These are phyloP conservation scores for Coniochaeta pulveracea DNA, from an alignment of 2,329 filamentous ascomycete genomes.

Conservation along the genomic window DNA sequence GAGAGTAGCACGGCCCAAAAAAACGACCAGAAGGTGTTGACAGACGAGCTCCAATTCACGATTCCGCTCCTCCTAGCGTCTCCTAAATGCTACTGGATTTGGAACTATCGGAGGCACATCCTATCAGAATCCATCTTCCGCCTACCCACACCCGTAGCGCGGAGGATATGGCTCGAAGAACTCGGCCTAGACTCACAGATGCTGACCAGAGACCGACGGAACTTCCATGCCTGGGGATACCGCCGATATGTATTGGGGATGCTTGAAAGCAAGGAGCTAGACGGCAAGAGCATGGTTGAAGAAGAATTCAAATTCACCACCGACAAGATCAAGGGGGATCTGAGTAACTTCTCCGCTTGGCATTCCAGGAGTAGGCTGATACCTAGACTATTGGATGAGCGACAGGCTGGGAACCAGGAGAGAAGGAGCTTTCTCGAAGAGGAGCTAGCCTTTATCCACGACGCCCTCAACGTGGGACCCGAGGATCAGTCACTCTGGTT, in stretches of 20 bases:
- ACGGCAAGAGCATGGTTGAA: constrained; percentile 57
- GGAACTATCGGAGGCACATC: constrained; percentile 89
- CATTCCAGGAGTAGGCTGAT: constrained; percentile 83
- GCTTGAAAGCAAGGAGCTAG: constrained; percentile 49
- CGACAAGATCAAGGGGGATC: constrained; percentile 70
- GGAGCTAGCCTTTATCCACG: constrained; percentile 66
- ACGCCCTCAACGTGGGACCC: constrained; percentile 76
- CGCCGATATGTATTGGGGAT: constrained; percentile 66
- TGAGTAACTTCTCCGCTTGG: constrained; percentile 97
- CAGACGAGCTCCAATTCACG: constrained; percentile 68
- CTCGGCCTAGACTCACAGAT: constrained; percentile 77
- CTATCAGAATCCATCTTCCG: constrained; percentile 58
- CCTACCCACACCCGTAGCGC: constrained; percentile 44
- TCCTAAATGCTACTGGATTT: constrained; percentile 99
- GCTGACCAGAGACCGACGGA: constrained; percentile 74
- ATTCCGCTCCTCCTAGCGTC: constrained; percentile 74
- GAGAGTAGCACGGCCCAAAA: constrained; percentile 4
- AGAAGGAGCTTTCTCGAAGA: constrained; percentile 61
- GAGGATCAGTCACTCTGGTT: constrained; percentile 96
- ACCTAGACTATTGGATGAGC: constrained; percentile 60
- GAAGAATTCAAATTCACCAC: constrained; percentile 83
- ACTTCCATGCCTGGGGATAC: constrained; percentile 97
- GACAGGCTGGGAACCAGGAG: constrained; percentile 48
- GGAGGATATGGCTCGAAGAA: constrained; percentile 72
- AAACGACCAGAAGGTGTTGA: constrained; percentile 41